phyloP scores from a whole-genome alignment of 768 basidiomycete species.

The Russula sp. region DNA sequence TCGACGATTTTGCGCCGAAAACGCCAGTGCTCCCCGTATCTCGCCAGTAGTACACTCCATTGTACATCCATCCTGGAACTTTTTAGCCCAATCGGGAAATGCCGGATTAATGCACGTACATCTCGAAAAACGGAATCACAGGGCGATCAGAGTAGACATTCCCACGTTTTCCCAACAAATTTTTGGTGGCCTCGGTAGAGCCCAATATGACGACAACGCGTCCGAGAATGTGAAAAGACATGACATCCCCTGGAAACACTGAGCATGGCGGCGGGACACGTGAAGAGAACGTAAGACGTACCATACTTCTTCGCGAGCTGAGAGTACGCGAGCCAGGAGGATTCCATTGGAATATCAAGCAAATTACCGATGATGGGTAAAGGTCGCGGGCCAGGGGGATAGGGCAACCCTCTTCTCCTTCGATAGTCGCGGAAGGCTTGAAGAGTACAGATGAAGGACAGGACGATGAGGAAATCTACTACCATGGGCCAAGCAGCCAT shows the following conservation, averaged over 20 bases:
- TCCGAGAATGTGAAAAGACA: slow-evolving; percentile 41
- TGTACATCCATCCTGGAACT: slow-evolving; percentile 6
- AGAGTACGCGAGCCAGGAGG: slow-evolving; percentile 5
- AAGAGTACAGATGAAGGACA: neutral
- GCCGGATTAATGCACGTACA: neutral
- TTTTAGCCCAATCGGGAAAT: neutral
- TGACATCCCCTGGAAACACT: neutral
- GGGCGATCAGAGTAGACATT: slow-evolving; percentile 32
- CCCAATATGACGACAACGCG: slow-evolving; percentile 51
- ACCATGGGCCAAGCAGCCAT: neutral
- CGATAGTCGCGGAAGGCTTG: neutral
- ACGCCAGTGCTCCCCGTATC: neutral
- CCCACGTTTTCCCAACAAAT: slow-evolving; percentile 53
- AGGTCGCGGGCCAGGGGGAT: slow-evolving; percentile 17
- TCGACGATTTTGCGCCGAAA: slow-evolving; percentile 14
- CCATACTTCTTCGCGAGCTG: slow-evolving; percentile 13
- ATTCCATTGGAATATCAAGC: slow-evolving; percentile 4
- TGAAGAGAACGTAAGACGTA: neutral
- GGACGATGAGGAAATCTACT: neutral
- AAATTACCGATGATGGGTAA: slow-evolving; percentile 15
- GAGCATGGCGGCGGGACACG: neutral
- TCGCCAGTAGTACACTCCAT: neutral
- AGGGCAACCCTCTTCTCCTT: slow-evolving; percentile 2
- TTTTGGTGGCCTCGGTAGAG: slow-evolving; percentile 44
- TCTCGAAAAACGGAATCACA: slow-evolving; percentile 6